Conservation (phyloP, 1,139 yeast genomes). For the Nakaseomyces nivariensis region DNA sequence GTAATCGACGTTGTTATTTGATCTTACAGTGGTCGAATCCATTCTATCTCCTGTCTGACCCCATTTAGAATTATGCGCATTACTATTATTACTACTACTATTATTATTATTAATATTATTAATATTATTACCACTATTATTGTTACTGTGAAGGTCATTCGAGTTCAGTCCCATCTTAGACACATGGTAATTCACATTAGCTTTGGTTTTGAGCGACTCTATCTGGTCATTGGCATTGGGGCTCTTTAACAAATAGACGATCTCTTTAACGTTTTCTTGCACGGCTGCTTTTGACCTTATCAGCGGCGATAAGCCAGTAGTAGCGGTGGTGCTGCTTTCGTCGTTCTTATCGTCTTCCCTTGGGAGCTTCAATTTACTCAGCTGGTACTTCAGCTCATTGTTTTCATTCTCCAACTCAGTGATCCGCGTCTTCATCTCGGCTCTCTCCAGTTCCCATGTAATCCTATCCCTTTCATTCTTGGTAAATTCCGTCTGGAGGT, state of each 20-base stretch:
- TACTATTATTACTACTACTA: background rate
- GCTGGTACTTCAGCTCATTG: slow-evolving; percentile 40
- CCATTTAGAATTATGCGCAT: background rate
- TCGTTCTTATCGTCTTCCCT: slow-evolving; percentile 1
- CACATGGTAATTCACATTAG: slow-evolving; percentile 10
- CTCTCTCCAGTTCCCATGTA: slow-evolving; percentile 45
- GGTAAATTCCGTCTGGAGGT: slow-evolving; percentile 48
- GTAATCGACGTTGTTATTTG: background rate
- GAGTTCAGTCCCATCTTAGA: background rate
- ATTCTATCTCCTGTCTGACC: background rate
- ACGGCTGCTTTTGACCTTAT: slow-evolving; percentile 21
- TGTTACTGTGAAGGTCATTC: background rate
- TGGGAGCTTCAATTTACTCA: slow-evolving; percentile 34
- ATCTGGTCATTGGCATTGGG: slow-evolving; percentile 22
- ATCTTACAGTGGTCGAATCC: background rate
- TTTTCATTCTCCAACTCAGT: slow-evolving; percentile 60
- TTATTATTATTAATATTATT: background rate
- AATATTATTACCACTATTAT: background rate
- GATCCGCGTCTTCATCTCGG: slow-evolving; percentile 47
- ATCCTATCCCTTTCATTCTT: slow-evolving; percentile 46
- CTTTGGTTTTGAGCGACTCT: slow-evolving; percentile 12
- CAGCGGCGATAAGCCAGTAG: slow-evolving; percentile 8
- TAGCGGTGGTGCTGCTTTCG: background rate
- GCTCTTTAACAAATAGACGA: slow-evolving; percentile 27
- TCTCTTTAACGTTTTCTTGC: slow-evolving; percentile 30